Evolutionary conservation across 2,329 filamentous ascomycete species (phyloP), one percentile per base, ranked within the genome.

Genomic region (Fusarium sp.): DNA sequence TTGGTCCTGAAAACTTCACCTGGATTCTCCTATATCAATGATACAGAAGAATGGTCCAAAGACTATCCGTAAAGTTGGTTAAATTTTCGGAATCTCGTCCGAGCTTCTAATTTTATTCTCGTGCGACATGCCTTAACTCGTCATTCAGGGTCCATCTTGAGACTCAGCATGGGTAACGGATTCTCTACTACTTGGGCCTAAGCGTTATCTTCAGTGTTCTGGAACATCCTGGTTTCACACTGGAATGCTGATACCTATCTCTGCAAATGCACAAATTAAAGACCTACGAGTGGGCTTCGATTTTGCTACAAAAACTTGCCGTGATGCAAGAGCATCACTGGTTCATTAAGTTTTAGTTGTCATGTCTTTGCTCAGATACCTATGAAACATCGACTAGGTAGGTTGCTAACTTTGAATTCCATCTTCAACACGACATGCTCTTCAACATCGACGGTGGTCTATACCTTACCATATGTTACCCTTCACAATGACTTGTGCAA

Each of bases 141-240:
- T 38, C 63, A 46, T 41, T 40, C 54, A 65, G 59, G 64, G 64
- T 38, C n/a, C 54, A 41, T 42, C 50, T 58, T 20, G 45, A 49
- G 46, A 38, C 55, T 56, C 38, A 48, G 63, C 33, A 54, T 45
- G 15, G 40, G 23, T 27, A 45, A 26, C 20, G 33, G 38, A 46
- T 48, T 52, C 7, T 35, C 30, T 42, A 37, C 35, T 50, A 37
- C 32, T 17, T 15, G 40, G 37, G 50, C 37, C 69, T 27, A 69
- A 72, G 64, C 52, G 41, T 54, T 57, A 42, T 20, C 27, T 57
- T 50, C 32, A 49, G 42, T 46, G 55, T 72, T 72, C 64, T 69
- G 64, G 56, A 71, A 72, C 40, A 18, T 57, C 37, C 65, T 55
- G n/a, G 38, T 27, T 46, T 35, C 17, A 26, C 64, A 33, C n/a